These are phyloP conservation scores for Aechmea fasciata DNA, from an alignment of 176 grass and related monocot species.

Conservation along the genomic window DNA sequence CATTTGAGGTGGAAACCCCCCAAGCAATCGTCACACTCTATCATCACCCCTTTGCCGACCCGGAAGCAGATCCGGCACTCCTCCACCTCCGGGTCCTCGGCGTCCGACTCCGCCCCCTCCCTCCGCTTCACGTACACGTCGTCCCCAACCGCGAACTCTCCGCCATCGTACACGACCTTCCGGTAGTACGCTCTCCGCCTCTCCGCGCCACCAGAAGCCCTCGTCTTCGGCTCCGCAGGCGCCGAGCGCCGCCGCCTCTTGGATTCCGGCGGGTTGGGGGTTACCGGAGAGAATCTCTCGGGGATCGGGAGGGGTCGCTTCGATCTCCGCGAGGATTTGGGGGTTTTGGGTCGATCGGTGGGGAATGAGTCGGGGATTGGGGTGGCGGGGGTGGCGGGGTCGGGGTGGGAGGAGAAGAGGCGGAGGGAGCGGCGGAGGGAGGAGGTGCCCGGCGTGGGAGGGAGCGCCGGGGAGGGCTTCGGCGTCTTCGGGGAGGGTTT, in stretches of 20 bases:
- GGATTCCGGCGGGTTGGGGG: neutral
- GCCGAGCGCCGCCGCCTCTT: neutral
- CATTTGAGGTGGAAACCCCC: conserved; percentile 83
- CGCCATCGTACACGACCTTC: conserved; percentile 62
- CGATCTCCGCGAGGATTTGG: neutral
- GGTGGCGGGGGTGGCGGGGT: no score
- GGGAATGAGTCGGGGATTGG: neutral
- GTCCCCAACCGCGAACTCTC: conserved; percentile 55
- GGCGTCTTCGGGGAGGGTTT: neutral
- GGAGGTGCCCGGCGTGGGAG: neutral
- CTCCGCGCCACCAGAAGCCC: conserved; percentile 6
- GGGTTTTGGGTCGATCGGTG: neutral
- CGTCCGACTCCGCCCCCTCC: conserved; percentile 53
- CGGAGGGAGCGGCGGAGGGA: no score
- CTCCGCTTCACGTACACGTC: conserved; percentile 81
- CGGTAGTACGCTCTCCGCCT: conserved; percentile 37
- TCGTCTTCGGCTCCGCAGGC: neutral
- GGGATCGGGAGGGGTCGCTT: neutral
- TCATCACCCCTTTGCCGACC: conserved; percentile 42
- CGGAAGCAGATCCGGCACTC: conserved; percentile 72
- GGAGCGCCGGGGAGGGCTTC: neutral
- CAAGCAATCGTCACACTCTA: conserved; percentile 87
- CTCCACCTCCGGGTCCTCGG: conserved; percentile 56
- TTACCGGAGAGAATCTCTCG: neutral
- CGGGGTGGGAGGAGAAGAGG: no score